Evolutionary conservation across 345 rosid genomes (phyloP), one percentile per base, ranked within the genome.

Genomic region (Citrus australasica): DNA sequence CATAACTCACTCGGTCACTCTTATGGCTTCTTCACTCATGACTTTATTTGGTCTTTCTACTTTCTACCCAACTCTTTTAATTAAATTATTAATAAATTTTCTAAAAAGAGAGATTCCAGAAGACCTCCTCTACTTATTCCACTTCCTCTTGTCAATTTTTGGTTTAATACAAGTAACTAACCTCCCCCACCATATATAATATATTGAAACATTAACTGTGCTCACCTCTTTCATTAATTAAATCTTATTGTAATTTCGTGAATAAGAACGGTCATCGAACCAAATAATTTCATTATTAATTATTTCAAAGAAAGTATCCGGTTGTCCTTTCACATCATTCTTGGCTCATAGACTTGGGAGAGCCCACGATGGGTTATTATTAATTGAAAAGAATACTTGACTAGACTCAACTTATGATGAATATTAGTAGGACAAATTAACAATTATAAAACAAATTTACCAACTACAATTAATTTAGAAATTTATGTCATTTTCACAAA

Each of bases 101-200:
- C 56, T 24, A 17, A 37, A 55, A 2, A 13, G 42, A 68, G 51
- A 42, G 80, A 1, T 84, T 84, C 84, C 81, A 81, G 84, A 80
- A 80, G 78, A 53, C 53, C 24, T 25, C 25, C 56, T 61, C 73
- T 58, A 80, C 82, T 74, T 70, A 28, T 70, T 55, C 83, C 86
- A 83, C 83, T 80, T 13, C 59, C 76, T 81, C 72, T 84, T 27
- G 82, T 75, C 80, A 48, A 78, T 61, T 83, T 80, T 71, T 71
- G 58, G 28, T 42, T 40, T 30, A 63, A 7, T 69, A 32, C 7
- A 35, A 37, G 75, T 46, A 46, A 80, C 79, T 64, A 56, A 78
- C 79, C 78, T 48, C 82, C 60, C 82, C 78, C 27, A 48, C 78
- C 72, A 62, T 59, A 56, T 11, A 46, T 13, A 46, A 46, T 11